Percentiles rank a stretch among this genome's conserved stretches.
These are phyloP conservation scores for Arabidopsis arenosa DNA, from an alignment of 345 rosid species.

Conservation along the genomic window DNA sequence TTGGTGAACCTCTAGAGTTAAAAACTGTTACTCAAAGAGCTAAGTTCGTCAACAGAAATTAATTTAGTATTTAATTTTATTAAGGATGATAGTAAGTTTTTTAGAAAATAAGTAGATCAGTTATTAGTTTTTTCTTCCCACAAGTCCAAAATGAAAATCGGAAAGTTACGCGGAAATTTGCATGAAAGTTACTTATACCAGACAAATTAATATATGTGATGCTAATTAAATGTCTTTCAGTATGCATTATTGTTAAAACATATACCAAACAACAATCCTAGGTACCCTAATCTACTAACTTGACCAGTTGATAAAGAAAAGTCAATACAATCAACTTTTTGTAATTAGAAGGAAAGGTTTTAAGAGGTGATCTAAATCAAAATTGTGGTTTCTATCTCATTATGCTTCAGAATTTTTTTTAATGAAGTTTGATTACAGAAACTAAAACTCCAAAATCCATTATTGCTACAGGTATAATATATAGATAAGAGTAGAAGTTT, in stretches of 20 bases:
- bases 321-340: background rate
- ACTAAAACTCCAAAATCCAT: background rate
- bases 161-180: constrained; percentile 13
- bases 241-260: background rate
- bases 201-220: background rate
- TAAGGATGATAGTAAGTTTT: constrained; percentile 4
- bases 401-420: background rate
- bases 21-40: background rate
- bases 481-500: background rate
- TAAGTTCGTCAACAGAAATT: constrained; percentile 9
- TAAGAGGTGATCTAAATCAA: background rate
- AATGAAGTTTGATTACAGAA: background rate
- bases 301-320: constrained; percentile 22
- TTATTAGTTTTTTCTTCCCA: background rate
- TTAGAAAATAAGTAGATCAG: background rate
- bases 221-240: background rate
- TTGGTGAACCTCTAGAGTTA: background rate
- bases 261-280: constrained; percentile 11
- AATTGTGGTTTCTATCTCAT: background rate
- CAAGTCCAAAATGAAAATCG: background rate
- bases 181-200: constrained; percentile 20
- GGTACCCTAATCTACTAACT: constrained; percentile 1
- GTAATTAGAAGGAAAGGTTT: background rate
- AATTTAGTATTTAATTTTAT: background rate
- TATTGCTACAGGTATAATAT: background rate